These are phyloP conservation scores for Lactuca sativa DNA, from an alignment of 129 eudicot genomes.

Conservation along the genomic window DNA sequence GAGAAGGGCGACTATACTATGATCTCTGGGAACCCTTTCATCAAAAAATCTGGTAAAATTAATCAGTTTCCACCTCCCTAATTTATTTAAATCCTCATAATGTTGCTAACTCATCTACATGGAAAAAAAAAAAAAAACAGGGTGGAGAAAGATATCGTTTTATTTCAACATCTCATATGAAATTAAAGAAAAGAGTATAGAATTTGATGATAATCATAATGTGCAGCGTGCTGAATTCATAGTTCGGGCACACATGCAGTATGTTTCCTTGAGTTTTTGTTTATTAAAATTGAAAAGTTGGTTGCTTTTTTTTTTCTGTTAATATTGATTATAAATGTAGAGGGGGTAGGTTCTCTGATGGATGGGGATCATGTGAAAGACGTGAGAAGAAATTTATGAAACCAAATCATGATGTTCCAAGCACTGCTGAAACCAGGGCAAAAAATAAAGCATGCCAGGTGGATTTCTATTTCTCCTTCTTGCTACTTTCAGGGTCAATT, in stretches of 20 bases:
- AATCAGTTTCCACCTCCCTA: slow-evolving; percentile 2
- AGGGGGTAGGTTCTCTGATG: slow-evolving; percentile 97
- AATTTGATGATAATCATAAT: slow-evolving; percentile 87
- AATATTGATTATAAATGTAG: slow-evolving; percentile 33
- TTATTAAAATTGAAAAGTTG: slow-evolving; percentile 12
- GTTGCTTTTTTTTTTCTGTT: slow-evolving; percentile 14
- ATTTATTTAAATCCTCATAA: slow-evolving; percentile 2
- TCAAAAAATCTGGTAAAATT: slow-evolving; percentile 78
- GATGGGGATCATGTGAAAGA: slow-evolving; percentile 98
- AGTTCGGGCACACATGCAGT: slow-evolving; percentile 94
- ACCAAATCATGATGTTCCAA: slow-evolving; percentile 96
- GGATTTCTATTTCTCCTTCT: slow-evolving; percentile 3
- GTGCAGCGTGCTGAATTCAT: slow-evolving; percentile 97
- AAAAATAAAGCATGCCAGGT: slow-evolving; percentile 99
- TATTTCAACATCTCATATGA: slow-evolving; percentile 93
- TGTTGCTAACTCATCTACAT: slow-evolving; percentile 21
- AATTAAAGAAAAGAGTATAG: slow-evolving; percentile 90
- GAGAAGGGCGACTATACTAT: slow-evolving; percentile 83
- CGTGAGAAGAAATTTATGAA: slow-evolving; percentile 88
- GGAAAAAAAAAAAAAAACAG: slow-evolving; percentile 34
- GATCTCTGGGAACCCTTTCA: slow-evolving; percentile 83
- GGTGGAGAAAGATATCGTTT: slow-evolving; percentile 99
- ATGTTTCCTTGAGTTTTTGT: slow-evolving; percentile 37
- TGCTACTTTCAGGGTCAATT: not conserved
- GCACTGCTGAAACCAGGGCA: slow-evolving; percentile 99